Evolutionary conservation across 176 grass and related monocot species (phyloP), one percentile per base, ranked within the genome.

Genomic region (Guadua angustifolia): DNA sequence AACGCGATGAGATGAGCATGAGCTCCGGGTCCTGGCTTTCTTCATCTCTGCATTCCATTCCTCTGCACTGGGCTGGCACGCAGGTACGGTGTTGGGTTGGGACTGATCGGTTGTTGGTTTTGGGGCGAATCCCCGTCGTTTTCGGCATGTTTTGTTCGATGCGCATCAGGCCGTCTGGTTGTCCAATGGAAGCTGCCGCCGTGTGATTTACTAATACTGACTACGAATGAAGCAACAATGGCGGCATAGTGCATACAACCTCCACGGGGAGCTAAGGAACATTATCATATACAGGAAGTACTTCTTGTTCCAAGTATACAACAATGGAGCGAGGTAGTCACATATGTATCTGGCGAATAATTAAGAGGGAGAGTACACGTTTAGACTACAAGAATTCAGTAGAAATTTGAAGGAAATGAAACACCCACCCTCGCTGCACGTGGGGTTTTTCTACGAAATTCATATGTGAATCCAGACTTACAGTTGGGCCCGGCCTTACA

Each of bases 111-210:
- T 9, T 19, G 33, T 17, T 60, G 65, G 56, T 6, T 49, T 51
- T 4, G 1, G n/a, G 71, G 25, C 25, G 4, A 74, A 21, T 63
- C 10, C 59, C 4, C 0, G 44, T 66, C 26, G 77, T 51, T 66
- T 51, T 79, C 61, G 26, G 60, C 17, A 14, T 51, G 59, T 66
- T n/a, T 51, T 52, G 45, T 67, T 80, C 45, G 18, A 52, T 17
- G 44, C 60, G 59, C 24, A 14, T 33, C 40, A 47, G 16, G 19
- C 19, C 21, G 12, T 16, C 21, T 1, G 35, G 18, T 25, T 56
- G 73, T 78, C 77, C 75, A 13, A 32, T 13, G 22, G 43, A 79
- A 32, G 26, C 25, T n/a, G 76, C 25, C 43, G 43, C 24, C 77
- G 43, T 79, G 4, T 14, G 16, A n/a, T 38, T 67, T 39, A 63